Base-by-base conservation (phyloP, 495 filamentous ascomycete genomes). In the Bathelium albidoporum region DNA sequence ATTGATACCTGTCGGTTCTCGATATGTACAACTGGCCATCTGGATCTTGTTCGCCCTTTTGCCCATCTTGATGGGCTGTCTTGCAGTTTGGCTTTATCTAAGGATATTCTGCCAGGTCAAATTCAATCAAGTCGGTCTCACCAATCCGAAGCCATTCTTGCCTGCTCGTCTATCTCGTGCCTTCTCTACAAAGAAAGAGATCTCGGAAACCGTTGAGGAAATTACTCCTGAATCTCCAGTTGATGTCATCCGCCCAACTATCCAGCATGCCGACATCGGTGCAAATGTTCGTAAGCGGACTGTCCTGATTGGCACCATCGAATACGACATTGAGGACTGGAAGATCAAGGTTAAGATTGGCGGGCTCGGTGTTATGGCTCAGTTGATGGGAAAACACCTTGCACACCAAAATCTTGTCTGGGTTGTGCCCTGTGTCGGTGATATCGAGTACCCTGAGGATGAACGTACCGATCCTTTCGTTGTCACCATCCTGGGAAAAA, bases 391-490 rank as follows among this genome's bases (percentile, higher is more conserved):
- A 11, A 85, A 86, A 63, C 82, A 86, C 60, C 80, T 89, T 9
- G 76, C 80, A 1, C 84, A 89, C 60, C 82, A 87, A 65, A 81
- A 89, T 69, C 74, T 89, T 9, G 82, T 89, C 59, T 89, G 86
- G 87, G 85, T 89, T n/a, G 82, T 89, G 43, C 87, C 86, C n/a
- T 85, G 85, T 69, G 85, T 88, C 20, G 86, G 85, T 22, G 87
- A 82, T 32, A 75, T 89, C 28, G 78, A 86, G 18, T 89, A 89
- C 64, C 87, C 86, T 0, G 69, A 76, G 12, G 85, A 88, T 63
- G 75, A 82, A 63, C 74, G 69, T 0, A 85, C 81, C 0, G 84
- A 87, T 55, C 77, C 85, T 1, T 89, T 89, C 80, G 77, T 75
- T 34, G 82, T 88, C 20, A 84, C 77, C 2, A 82, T 89, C n/a